Conservation (phyloP, 345 rosid genomes). For the Rubroshorea leprosula region DNA sequence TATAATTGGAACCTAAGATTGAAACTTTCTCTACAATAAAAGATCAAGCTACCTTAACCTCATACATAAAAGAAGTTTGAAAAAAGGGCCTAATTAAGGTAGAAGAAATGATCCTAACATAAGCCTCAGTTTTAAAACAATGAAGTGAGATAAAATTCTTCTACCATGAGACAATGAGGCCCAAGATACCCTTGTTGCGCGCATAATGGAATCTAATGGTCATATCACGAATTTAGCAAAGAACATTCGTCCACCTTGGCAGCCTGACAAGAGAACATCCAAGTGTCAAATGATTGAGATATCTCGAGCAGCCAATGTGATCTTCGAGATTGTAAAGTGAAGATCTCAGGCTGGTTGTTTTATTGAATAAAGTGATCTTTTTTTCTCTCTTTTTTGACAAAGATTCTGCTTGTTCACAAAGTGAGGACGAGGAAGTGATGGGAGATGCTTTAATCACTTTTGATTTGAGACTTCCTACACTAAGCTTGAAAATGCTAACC, state of each 20-base stretch:
- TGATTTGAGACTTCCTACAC: background rate
- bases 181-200: no score
- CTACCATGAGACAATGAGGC: no score
- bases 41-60: no score
- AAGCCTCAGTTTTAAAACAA: no score
- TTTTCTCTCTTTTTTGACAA: background rate
- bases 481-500: background rate
- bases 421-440: background rate
- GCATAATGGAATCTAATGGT: no score
- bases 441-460: background rate
- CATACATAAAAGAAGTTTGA: no score
- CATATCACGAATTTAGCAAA: no score
- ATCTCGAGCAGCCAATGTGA: background rate
- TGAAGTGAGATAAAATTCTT: no score
- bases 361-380: background rate
- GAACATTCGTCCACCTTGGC: background rate
- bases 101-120: no score
- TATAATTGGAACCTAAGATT: no score
- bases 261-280: background rate
- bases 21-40: no score
- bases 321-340: background rate
- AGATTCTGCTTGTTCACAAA: background rate
- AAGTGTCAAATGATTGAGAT: background rate
- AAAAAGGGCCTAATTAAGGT: no score
- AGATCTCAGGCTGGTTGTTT: background rate